Evolutionary conservation across 495 filamentous ascomycete genomes (phyloP).

Genomic region (Aspergillus baeticus): DNA sequence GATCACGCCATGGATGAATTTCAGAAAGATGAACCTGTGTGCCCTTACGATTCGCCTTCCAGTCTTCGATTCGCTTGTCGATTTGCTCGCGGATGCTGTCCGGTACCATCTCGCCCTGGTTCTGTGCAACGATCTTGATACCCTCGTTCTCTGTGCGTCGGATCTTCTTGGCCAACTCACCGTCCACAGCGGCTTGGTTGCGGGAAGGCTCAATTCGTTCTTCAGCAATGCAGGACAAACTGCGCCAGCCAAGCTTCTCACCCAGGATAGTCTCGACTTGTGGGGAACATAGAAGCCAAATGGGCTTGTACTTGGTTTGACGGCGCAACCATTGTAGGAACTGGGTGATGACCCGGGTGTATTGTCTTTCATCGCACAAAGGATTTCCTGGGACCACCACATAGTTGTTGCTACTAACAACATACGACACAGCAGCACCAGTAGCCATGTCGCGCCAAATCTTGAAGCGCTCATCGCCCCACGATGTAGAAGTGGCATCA

Average conservation of each 20-base stretch:
- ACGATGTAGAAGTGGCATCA: constrained; percentile 83
- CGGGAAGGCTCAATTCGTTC: constrained; percentile 68
- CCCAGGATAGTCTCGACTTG: constrained; percentile 73
- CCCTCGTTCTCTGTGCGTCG: constrained; percentile 77
- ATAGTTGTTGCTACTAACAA: constrained; percentile 67
- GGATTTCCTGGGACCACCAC: constrained; percentile 81
- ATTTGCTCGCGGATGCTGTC: constrained; percentile 62
- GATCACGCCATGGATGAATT: constrained; percentile 77
- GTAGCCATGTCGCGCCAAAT: constrained; percentile 77
- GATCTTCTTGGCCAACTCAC: constrained; percentile 65
- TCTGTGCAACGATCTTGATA: constrained; percentile 67
- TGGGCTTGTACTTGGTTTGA: constrained; percentile 69
- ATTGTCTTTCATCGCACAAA: constrained; percentile 71
- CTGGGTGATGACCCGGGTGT: constrained; percentile 62
- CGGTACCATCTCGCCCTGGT: constrained; percentile 57
- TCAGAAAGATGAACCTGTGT: constrained; percentile 83
- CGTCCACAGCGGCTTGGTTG: constrained; percentile 52
- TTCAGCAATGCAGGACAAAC: constrained; percentile 78
- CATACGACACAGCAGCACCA: constrained; percentile 77
- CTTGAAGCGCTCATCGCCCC: constrained; percentile 78
- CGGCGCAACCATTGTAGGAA: constrained; percentile 73
- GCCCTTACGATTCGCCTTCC: constrained; percentile 75
- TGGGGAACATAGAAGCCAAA: constrained; percentile 74
- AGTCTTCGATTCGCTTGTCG: constrained; percentile 71
- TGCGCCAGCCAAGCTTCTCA: constrained; percentile 76